Conservation (phyloP, 2,329 filamentous ascomycete species). For the Colletotrichum echinochloae region DNA sequence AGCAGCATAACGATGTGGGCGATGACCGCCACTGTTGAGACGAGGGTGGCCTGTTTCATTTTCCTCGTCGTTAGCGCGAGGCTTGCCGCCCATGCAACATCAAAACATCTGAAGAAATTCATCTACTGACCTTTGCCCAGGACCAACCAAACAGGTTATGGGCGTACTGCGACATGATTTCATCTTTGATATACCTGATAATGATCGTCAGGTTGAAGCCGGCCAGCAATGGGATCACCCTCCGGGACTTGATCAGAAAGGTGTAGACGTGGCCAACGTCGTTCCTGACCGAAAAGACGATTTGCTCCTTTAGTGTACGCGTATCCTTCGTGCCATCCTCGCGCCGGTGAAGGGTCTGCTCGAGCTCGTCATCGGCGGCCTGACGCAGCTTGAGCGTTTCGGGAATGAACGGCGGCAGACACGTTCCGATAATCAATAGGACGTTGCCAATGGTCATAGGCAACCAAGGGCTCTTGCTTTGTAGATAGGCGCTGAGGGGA, state of each 20-base stretch:
- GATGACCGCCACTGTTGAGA: slow-evolving; percentile 54
- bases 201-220: slow-evolving; percentile 50
- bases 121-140: slow-evolving; percentile 54
- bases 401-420: slow-evolving; percentile 52
- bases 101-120: background rate
- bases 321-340: slow-evolving; percentile 7
- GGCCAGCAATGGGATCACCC: slow-evolving; percentile 53
- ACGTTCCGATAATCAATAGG: slow-evolving; percentile 46
- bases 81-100: background rate
- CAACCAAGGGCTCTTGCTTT: slow-evolving; percentile 55
- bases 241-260: slow-evolving; percentile 55
- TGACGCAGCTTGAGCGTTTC: slow-evolving; percentile 56
- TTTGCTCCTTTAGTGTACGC: slow-evolving; percentile 17
- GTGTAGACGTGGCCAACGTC: slow-evolving; percentile 52
- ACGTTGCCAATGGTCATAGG: slow-evolving; percentile 52
- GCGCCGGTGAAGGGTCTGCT: slow-evolving; percentile 34
- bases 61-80: background rate
- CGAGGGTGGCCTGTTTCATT: slow-evolving; percentile 53
- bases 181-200: slow-evolving; percentile 48
- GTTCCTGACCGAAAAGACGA: slow-evolving; percentile 44
- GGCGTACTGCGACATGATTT: slow-evolving; percentile 63
- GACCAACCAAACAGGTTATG: slow-evolving; percentile 63
- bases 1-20: slow-evolving; percentile 54
- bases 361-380: slow-evolving; percentile 44
- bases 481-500: slow-evolving; percentile 56